phyloP scores from a whole-genome alignment of 495 filamentous ascomycete species.

The Aspergillus bertholletiae region DNA sequence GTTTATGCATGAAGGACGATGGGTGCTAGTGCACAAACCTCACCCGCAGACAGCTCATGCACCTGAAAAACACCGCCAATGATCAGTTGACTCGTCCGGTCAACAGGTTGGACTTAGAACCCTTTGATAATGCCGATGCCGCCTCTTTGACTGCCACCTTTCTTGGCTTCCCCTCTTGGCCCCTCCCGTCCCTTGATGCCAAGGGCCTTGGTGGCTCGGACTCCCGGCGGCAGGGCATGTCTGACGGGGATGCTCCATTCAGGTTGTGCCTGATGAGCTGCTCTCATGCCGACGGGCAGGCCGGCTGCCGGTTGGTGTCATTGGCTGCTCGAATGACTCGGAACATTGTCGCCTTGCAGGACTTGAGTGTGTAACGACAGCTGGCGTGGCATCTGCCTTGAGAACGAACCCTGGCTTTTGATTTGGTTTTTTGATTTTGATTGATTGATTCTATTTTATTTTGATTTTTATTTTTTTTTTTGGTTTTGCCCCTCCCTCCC shows the following conservation, averaged over 20 bases:
- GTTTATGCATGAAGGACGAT: not conserved
- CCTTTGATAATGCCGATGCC: not conserved
- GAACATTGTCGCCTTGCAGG: conserved; percentile 7
- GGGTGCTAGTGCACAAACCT: not conserved
- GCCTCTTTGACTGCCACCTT: not conserved
- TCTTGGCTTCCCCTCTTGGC: not conserved
- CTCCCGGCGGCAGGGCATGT: conserved; percentile 1
- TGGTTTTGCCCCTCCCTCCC: too few species aligned
- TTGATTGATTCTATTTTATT: too few species aligned
- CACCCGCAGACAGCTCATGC: conserved; percentile 2
- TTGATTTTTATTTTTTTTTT: too few species aligned
- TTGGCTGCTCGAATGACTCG: not conserved
- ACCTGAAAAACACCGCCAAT: conserved; percentile 3
- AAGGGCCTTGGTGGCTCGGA: not conserved
- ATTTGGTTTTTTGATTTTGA: too few species aligned
- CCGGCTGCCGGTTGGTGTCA: not conserved
- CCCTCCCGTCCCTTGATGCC: conserved; percentile 1
- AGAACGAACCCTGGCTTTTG: conserved; percentile 1
- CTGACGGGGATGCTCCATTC: not conserved
- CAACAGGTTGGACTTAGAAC: not conserved
- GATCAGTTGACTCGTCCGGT: not conserved
- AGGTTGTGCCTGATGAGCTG: not conserved
- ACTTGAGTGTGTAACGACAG: conserved; percentile 2
- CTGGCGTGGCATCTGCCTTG: conserved; percentile 2
- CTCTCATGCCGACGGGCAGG: not conserved